These are phyloP conservation scores for Stachybotrys chartarum DNA, from an alignment of 2,329 filamentous ascomycete genomes.

Conservation along the genomic window DNA sequence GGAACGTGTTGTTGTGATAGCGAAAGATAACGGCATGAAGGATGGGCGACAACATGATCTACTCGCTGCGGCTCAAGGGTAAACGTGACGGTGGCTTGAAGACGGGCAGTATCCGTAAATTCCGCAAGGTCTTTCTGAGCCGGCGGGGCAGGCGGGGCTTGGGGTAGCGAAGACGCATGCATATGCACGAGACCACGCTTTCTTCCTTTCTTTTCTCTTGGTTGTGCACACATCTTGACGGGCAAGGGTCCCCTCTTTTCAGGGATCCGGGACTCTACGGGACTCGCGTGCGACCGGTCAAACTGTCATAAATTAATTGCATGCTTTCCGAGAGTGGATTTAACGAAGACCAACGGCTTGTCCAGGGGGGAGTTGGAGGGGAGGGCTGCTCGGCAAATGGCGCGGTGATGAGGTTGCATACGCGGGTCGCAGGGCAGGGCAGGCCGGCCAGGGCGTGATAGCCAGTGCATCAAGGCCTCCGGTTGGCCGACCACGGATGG, in stretches of 20 bases:
- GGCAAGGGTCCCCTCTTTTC: too few relatives aligned
- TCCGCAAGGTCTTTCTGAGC: neutral
- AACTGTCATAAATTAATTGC: too few relatives aligned
- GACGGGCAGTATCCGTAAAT: too few relatives aligned
- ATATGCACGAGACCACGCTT: neutral
- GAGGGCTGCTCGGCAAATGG: neutral
- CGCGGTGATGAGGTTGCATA: neutral
- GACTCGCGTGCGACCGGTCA: too few relatives aligned
- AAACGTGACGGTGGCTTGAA: neutral
- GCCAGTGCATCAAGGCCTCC: neutral
- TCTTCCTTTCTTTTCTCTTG: too few relatives aligned
- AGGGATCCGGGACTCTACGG: too few relatives aligned
- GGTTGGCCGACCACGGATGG: neutral
- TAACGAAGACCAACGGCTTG: neutral
- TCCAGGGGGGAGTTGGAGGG: too few relatives aligned
- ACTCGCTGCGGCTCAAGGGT: neutral
- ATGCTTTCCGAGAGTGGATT: too few relatives aligned
- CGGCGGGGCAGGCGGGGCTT: neutral
- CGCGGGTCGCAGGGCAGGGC: neutral
- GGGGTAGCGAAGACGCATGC: neutral
- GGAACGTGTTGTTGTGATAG: neutral
- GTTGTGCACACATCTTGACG: too few relatives aligned
- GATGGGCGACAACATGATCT: neutral
- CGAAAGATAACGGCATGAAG: neutral
- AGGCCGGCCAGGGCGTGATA: neutral